Base-by-base conservation (phyloP, 331 rosid genomes). In the Pyracantha coccinea region DNA sequence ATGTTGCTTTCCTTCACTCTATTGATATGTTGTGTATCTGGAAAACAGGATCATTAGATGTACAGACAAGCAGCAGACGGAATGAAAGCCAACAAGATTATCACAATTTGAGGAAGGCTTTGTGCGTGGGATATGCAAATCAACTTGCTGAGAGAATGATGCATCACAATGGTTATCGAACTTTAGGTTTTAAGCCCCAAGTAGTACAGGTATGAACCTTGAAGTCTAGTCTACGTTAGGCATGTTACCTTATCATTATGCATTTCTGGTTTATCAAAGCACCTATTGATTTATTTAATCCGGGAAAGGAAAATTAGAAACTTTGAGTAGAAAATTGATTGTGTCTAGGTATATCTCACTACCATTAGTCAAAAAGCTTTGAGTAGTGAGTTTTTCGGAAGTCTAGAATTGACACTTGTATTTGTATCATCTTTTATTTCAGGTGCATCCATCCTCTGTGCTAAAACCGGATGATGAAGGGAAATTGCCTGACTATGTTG, bases 111-210 rank as follows among this genome's bases (percentile, higher is more conserved):
- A 92, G 99, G 88, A 92, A 90, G 85, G 90, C 96, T 59, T 82
- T 94, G 81, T 92, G 99, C 77, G 87, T 85, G 57, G 99, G 99
- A 44, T 94, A 73, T 87, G 99, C 97, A 12, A 94, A 80, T 88
- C 99, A 94, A 84, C 96, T 92, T 66, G 97, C 97, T 82, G 99
- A 92, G 89, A 85, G 99, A 85, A 94, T 90, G 91, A 62, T 94
- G 72, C 89, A 90, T 79, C 99, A 94, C 84, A 94, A 94, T 85
- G 99, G 99, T 64, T 94, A 90, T 84, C 88, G 97, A 82, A 94
- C 96, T 73, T 85, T 94, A 45, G 91, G 95, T 82, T 92, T 92
- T 76, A 89, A 89, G 79, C 85, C 93, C 75, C 99, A 90, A 86
- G 88, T 89, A 64, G 97, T 94, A 69, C 99, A 94, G 97, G 99